Evolutionary conservation across 495 filamentous ascomycete species (phyloP), one percentile per base, ranked within the genome.

Genomic region (Annulohypoxylon bovei): DNA sequence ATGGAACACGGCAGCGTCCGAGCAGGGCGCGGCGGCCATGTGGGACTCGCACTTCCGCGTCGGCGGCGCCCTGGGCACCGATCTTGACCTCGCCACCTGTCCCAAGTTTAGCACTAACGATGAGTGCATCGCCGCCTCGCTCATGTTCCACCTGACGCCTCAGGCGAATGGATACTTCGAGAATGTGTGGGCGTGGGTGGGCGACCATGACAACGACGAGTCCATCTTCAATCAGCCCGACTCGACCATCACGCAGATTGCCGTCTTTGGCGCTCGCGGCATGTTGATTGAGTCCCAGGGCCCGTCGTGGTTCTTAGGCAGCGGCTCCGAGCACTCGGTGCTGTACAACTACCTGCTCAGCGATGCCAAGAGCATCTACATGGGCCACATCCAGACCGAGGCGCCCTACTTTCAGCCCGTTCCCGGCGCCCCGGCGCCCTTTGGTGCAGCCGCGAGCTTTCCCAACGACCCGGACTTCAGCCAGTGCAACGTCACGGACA

Each of bases 111-210:
- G 54, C 0, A 61, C 30, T 14, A 77, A 81, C 23, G 30, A 61
- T 0, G 66, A 61, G 2, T 88, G 87, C 76, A 83, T 79, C 68
- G 88, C 84, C 1, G 87, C 89, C 0, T 88, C 88, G 78, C 78
- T 91, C 76, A 80, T 91, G 14, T 74, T 93, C 28, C 90, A 92
- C 65, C 70, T 92, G 20, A 91, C 89, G 2, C 54, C 79, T 9
- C 73, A 81, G 22, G 88, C 82, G 1, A 87, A 83, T 22, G 85
- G 86, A 3, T 91, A 91, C 68, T 78, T 92, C 33, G 90, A 92
- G 72, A 92, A 92, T 75, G 83, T 86, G 55, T 93, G 90, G 90
- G 81, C 86, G 65, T 93, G 90, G 90, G n/a, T 20, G 0, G 46
- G 20, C 8, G 60, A 63, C 35, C 60, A 63, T 18, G 52, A 55